Evolutionary conservation across 2,329 filamentous ascomycete genomes (phyloP), one percentile per base, ranked within the genome.

Genomic region (Sporothrix brasiliensis): DNA sequence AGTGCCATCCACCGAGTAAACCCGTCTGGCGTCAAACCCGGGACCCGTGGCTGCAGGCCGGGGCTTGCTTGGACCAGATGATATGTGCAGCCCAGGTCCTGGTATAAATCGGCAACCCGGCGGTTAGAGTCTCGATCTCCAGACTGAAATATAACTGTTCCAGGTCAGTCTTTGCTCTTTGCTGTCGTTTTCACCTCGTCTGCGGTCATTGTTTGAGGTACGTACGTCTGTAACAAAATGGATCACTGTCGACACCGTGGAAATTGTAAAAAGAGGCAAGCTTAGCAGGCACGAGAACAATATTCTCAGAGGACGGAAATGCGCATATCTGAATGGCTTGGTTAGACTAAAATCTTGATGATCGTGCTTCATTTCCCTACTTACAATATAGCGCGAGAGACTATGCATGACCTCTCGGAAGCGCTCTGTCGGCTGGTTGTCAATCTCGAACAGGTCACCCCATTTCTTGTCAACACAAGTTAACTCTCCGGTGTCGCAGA

Each of bases 381-480:
- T 75, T 81, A 93, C 91, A 76, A 97, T 81, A 77, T 93, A 89
- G 69, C 88, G 84, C 14, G 92, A 92, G 70, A 97, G 82, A 0
- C 92, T 92, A 69, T 88, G 84, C 65, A 96, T 80, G 52, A 95
- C 88, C 73, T 93, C 87, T 0, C 87, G 86, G 19, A 94, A 83
- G 67, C 92, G 84, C 63, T 83, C 79, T 0, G 92, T 94, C 0
- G 91, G 88, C 70, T 86, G 84, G 0, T 89, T 91, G 39, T 88
- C 83, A 2, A 83, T 81, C 61, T 91, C 88, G 76, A 96, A 96
- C 2, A 97, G 79, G 11, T 83, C 83, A 6, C 92, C 91, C 93
- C 93, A 97, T 76, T 70, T 73, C 30, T 70, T 70, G 50, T 75
- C 74, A 0, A 74, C 73, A 0, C 70, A 14, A 1, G 72, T 72